Conservation (phyloP, 331 rosid genomes). For the Malus hybrid region DNA sequence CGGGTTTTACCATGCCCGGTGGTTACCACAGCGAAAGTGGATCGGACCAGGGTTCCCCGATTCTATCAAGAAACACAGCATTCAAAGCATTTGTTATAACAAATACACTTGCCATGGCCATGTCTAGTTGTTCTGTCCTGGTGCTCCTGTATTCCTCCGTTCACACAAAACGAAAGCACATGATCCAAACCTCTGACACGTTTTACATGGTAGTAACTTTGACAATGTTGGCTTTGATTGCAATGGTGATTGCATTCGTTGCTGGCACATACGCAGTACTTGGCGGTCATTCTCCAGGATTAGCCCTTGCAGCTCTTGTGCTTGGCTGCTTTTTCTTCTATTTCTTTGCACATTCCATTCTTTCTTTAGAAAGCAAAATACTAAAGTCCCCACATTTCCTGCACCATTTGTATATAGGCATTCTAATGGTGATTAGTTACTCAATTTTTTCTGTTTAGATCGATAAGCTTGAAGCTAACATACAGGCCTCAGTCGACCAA, state of each 20-base stretch:
- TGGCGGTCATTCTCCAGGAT: not conserved
- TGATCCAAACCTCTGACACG: rapidly evolving
- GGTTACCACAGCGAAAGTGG: not conserved
- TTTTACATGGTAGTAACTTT: too few species aligned
- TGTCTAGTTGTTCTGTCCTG: not conserved
- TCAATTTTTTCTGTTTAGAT: too few species aligned
- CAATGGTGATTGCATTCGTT: not conserved
- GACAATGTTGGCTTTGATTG: not conserved
- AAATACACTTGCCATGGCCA: not conserved
- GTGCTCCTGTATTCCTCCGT: not conserved
- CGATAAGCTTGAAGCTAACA: too few species aligned
- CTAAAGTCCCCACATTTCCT: too few species aligned
- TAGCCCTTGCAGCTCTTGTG: not conserved
- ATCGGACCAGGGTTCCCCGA: not conserved
- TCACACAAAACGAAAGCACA: too few species aligned
- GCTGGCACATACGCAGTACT: not conserved
- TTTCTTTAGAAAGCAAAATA: too few species aligned
- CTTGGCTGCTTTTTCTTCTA: not conserved
- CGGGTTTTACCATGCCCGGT: not conserved
- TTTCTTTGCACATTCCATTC: too few species aligned
- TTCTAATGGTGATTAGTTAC: too few species aligned
- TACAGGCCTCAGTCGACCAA: too few species aligned
- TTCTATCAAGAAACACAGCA: not conserved
- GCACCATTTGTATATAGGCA: too few species aligned
- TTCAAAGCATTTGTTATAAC: not conserved